A percentile compares a stretch with the other conserved stretches of the same genome.
These are phyloP conservation scores for Cryptococcus sp. DNA, from an alignment of 1,284 basidiomycete genomes.

Conservation along the genomic window DNA sequence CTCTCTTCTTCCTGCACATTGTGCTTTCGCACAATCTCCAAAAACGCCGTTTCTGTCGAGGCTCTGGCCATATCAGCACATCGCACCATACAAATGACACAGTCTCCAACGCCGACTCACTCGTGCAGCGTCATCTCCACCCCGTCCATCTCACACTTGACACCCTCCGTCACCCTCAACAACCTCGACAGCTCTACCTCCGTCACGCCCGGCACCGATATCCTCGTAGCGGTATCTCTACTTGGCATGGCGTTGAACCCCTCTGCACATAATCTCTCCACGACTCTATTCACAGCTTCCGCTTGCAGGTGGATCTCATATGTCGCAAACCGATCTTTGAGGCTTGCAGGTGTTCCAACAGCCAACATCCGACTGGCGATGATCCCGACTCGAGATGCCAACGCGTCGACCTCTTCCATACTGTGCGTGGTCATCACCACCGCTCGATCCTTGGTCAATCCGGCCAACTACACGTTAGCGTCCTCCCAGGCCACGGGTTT, in stretches of 20 bases:
- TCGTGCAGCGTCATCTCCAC: slow-evolving; percentile 29
- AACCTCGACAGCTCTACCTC: slow-evolving; percentile 24
- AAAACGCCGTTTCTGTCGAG: slow-evolving; percentile 35
- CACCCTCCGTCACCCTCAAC: slow-evolving; percentile 15
- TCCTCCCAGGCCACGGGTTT: background rate
- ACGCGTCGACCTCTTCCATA: slow-evolving; percentile 75
- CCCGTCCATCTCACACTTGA: slow-evolving; percentile 13
- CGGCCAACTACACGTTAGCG: slow-evolving; percentile 50
- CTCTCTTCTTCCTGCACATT: slow-evolving; percentile 27
- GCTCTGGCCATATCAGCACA: slow-evolving; percentile 16
- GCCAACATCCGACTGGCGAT: slow-evolving; percentile 63
- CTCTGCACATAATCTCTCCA: slow-evolving; percentile 59
- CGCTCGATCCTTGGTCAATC: slow-evolving; percentile 43
- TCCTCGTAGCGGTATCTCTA: slow-evolving; percentile 26
- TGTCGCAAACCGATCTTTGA: slow-evolving; percentile 61
- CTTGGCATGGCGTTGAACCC: slow-evolving; percentile 49
- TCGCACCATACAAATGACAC: background rate
- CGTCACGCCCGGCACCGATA: slow-evolving; percentile 25
- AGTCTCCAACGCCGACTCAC: slow-evolving; percentile 16
- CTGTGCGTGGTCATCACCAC: slow-evolving; percentile 56
- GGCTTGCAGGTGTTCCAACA: slow-evolving; percentile 60
- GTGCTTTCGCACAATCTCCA: slow-evolving; percentile 31
- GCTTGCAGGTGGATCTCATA: slow-evolving; percentile 73
- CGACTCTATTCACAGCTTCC: slow-evolving; percentile 55
- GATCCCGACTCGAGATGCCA: slow-evolving; percentile 67